Conservation (phyloP, 768 basidiomycete species). For the Xerocomellus chrysenteron region DNA sequence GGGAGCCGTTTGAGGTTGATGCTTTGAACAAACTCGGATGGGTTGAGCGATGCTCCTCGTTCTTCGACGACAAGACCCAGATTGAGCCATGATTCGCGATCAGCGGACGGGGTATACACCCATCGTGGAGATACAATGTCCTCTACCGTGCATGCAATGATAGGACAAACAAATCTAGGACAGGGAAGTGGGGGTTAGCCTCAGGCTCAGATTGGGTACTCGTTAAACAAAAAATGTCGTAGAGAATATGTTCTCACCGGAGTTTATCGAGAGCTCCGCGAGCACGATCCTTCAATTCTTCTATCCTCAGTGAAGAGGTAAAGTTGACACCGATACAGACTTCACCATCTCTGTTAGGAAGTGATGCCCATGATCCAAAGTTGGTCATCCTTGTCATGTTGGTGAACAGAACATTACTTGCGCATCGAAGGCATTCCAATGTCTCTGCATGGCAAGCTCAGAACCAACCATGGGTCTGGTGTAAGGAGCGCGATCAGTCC, state of each 20-base stretch:
- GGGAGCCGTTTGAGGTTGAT: conserved; percentile 19
- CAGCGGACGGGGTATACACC: conserved; percentile 23
- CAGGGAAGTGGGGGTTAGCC: too few species aligned
- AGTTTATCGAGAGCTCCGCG: conserved; percentile 20
- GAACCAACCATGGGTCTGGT: conserved; percentile 16
- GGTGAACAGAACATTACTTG: neutral
- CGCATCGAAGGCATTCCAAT: conserved; percentile 13
- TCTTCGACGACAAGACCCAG: conserved; percentile 18
- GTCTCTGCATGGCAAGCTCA: conserved; percentile 11
- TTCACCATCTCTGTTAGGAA: conserved; percentile 12
- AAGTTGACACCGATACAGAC: conserved; percentile 19
- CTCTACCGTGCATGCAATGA: conserved; percentile 17
- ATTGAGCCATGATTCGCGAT: conserved; percentile 24
- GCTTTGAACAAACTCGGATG: conserved; percentile 15
- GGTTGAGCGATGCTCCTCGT: conserved; percentile 13
- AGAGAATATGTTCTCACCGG: conserved; percentile 4
- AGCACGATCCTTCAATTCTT: conserved; percentile 8
- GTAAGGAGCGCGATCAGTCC: neutral
- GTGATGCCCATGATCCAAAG: too few species aligned
- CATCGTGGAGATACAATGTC: conserved; percentile 13
- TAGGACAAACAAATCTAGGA: conserved; percentile 18
- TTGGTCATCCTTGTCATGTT: neutral
- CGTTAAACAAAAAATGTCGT: too few species aligned
- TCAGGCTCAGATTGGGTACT: too few species aligned
- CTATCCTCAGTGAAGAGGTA: conserved; percentile 3